Evolutionary conservation across 768 basidiomycete species (phyloP), one percentile per base, ranked within the genome.

Genomic region (Hygrophorus russula): DNA sequence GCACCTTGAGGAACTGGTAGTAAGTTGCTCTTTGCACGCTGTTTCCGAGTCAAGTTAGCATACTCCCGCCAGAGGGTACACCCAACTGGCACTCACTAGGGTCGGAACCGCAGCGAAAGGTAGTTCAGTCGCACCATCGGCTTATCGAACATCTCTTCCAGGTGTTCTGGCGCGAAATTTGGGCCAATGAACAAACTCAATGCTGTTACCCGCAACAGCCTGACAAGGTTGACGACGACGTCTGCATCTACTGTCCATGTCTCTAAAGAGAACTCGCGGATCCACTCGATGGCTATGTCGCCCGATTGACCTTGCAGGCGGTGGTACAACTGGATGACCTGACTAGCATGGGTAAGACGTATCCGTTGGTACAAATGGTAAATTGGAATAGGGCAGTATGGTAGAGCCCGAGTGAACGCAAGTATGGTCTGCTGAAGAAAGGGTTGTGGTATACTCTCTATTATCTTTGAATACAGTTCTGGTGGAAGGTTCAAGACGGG

Each of bases 111-210:
- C 41, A 94, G 55, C 3, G 76, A 71, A 12, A 93, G 62, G 49
- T 66, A 66, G 30, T 59, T 50, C 49, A 94, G 51, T 0, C 49
- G 53, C 10, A 58, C 53, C 41, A 73, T 63, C 4, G 79, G 75
- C 20, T 64, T 59, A 44, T 66, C 56, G 37, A 71, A 60, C 38
- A 91, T 67, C 40, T 82, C 80, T 48, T 82, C 79, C 40, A 92
- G 57, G 59, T 90, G 84, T 50, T 92, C 88, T 2, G 90, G 90
- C 0, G 78, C 58, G 56, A 90, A 90, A 48, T 78, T 78, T 0
- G 87, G 78, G 0, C 91, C 92, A 48, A 93, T 67, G 58, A 76
- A 78, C 39, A 96, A 57, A 18, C 57, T 62, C 48, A 94, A 55
- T 5, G 62, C 60, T 18, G 58, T 56, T 14, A 86, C 49, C 14